phyloP scores from a whole-genome alignment of 495 filamentous ascomycete genomes.

The Talaromyces borbonicus region DNA sequence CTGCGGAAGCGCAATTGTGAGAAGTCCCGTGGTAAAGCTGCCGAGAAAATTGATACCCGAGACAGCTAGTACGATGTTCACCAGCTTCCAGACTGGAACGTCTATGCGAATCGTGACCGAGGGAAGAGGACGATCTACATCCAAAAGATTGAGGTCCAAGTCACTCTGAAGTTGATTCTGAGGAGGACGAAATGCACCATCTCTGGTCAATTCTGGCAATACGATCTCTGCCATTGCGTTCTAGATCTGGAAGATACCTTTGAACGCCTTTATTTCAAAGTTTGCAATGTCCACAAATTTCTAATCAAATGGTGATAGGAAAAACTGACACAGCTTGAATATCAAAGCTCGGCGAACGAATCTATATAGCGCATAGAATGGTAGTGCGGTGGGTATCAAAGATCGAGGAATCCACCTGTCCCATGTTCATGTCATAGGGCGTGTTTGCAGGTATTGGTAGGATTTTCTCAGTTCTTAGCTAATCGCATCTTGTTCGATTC shows the following conservation, averaged over 20 bases:
- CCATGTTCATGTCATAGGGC: too few relatives aligned
- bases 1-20: conserved; percentile 37
- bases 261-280: not conserved
- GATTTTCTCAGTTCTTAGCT: too few relatives aligned
- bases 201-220: not conserved
- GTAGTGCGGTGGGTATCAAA: too few relatives aligned
- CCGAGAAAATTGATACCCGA: conserved; percentile 29
- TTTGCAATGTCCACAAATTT: too few relatives aligned
- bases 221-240: conserved; percentile 1
- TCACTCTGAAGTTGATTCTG: not conserved
- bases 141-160: not conserved
- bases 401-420: too few relatives aligned
- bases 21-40: conserved; percentile 29
- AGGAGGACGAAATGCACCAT: not conserved
- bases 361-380: too few relatives aligned
- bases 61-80: conserved; percentile 12
- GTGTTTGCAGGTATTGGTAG: too few relatives aligned
- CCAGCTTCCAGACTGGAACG: not conserved
- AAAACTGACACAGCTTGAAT: too few relatives aligned
- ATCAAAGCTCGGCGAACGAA: too few relatives aligned
- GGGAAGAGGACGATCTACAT: not conserved
- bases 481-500: too few relatives aligned
- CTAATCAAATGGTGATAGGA: too few relatives aligned
- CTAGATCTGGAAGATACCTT: not conserved
- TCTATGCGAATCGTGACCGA: not conserved